Percentiles rank a stretch among this genome's conserved stretches.
phyloP scores from a whole-genome alignment of 2,329 filamentous ascomycete species.

The Pseudogymnoascus sp. region DNA sequence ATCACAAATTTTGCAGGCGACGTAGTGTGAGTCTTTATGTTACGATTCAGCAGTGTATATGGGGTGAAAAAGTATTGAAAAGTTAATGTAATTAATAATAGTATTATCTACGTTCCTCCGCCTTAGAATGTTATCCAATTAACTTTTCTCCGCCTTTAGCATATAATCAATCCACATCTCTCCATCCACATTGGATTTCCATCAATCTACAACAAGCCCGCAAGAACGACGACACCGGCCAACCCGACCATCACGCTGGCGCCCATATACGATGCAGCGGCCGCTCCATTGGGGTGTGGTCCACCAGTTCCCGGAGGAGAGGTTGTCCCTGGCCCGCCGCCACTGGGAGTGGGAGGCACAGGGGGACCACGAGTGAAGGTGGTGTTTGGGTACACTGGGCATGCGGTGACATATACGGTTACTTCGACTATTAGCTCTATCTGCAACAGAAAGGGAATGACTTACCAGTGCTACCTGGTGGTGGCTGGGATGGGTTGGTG shows the following conservation, averaged over 20 bases:
- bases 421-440: not conserved
- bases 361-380: not conserved
- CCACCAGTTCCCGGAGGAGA: not conserved
- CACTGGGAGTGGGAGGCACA: not conserved
- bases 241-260: not conserved
- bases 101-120: not conserved
- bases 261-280: not conserved
- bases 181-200: not conserved
- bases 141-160: not conserved
- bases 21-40: not conserved
- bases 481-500: not conserved
- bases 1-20: not conserved
- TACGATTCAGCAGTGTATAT: not conserved
- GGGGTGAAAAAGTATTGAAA: not conserved
- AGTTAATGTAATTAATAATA: conserved; percentile 5
- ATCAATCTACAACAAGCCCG: not conserved
- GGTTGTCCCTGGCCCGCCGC: not conserved
- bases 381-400: not conserved
- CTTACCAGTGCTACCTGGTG: not conserved
- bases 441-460: not conserved
- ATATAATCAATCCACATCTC: not conserved
- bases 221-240: not conserved
- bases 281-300: not conserved
- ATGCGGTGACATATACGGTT: not conserved
- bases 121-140: conserved; percentile 6